phyloP scores from a whole-genome alignment of 164 flowering plant genomes.

The Vitis rotundifolia region DNA sequence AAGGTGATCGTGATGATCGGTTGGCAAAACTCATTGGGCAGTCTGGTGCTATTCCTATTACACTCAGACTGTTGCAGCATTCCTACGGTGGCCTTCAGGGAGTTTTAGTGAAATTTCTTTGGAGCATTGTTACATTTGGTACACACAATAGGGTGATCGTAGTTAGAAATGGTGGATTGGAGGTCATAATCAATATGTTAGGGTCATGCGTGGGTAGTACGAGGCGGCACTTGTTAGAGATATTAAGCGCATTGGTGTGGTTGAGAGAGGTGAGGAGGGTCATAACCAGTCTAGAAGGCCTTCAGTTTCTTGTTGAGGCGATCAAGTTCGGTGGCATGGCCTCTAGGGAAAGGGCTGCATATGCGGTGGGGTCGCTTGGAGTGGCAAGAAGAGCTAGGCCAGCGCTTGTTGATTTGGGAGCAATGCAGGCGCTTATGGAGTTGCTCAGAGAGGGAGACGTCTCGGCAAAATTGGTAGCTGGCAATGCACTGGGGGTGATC shows the following conservation, averaged over 20 bases:
- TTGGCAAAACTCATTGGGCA: slow-evolving; percentile 35
- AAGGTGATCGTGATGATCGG: slow-evolving; percentile 21
- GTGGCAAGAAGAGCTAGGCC: slow-evolving; percentile 34
- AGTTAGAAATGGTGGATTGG: slow-evolving; percentile 41
- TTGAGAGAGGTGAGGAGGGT: slow-evolving; percentile 40
- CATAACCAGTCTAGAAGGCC: slow-evolving; percentile 28
- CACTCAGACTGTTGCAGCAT: slow-evolving; percentile 34
- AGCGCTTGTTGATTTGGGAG: slow-evolving; percentile 46
- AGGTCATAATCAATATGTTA: slow-evolving; percentile 32
- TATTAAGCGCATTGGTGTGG: slow-evolving; percentile 45
- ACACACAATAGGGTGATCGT: slow-evolving; percentile 25
- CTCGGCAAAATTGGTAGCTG: slow-evolving; percentile 38
- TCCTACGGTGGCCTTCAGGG: slow-evolving; percentile 26
- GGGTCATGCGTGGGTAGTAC: slow-evolving; percentile 14
- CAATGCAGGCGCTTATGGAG: slow-evolving; percentile 32
- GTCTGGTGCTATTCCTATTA: slow-evolving; percentile 27
- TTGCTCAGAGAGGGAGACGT: slow-evolving; percentile 40
- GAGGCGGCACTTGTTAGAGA: slow-evolving; percentile 45
- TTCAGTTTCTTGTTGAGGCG: slow-evolving; percentile 43
- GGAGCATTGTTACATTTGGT: slow-evolving; percentile 30
- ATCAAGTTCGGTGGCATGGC: slow-evolving; percentile 41
- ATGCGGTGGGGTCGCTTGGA: slow-evolving; percentile 51
- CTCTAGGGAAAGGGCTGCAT: slow-evolving; percentile 58
- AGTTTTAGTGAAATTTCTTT: slow-evolving; percentile 30
- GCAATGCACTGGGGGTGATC: slow-evolving; percentile 53